A percentile compares a stretch with the other conserved stretches of the same genome.
phyloP scores from a whole-genome alignment of 768 basidiomycete species.

The Mycena floridula region DNA sequence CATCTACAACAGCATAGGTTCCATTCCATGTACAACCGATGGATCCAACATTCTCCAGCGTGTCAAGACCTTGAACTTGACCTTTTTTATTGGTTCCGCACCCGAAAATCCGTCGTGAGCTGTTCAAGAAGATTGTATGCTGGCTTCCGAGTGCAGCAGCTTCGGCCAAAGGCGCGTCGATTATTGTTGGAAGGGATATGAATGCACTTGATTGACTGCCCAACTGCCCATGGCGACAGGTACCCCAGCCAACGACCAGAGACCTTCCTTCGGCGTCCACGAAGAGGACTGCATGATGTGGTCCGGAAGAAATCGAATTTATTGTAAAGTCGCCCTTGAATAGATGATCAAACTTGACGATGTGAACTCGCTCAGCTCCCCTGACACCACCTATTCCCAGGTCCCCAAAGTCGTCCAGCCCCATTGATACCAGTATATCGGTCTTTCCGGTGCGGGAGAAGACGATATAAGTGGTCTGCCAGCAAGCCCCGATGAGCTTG shows the following conservation, averaged over 20 bases:
- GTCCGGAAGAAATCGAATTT: constrained; percentile 51
- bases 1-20: constrained; percentile 43
- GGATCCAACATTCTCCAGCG: constrained; percentile 17
- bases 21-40: constrained; percentile 79
- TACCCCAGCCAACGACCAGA: constrained; percentile 73
- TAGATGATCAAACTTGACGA: constrained; percentile 38
- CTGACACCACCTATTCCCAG: constrained; percentile 47
- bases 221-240: constrained; percentile 81
- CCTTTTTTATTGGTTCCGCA: constrained; percentile 71
- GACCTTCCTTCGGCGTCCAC: constrained; percentile 15
- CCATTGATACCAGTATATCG: constrained; percentile 71
- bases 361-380: constrained; percentile 23
- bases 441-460: constrained; percentile 33
- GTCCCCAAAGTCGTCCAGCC: constrained; percentile 80
- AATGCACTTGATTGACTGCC: constrained; percentile 28
- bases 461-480: constrained; percentile 82
- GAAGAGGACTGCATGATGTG: constrained; percentile 57
- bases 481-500: constrained; percentile 55
- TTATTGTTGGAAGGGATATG: constrained; percentile 20
- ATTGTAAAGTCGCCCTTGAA: constrained; percentile 23
- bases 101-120: constrained; percentile 41
- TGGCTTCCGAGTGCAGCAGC: constrained; percentile 35
- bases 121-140: constrained; percentile 48
- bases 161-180: constrained; percentile 24
- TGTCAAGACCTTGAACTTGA: constrained; percentile 44